Base-by-base conservation (phyloP, 2,329 filamentous ascomycete genomes). In the Zopfia rhizophila region DNA sequence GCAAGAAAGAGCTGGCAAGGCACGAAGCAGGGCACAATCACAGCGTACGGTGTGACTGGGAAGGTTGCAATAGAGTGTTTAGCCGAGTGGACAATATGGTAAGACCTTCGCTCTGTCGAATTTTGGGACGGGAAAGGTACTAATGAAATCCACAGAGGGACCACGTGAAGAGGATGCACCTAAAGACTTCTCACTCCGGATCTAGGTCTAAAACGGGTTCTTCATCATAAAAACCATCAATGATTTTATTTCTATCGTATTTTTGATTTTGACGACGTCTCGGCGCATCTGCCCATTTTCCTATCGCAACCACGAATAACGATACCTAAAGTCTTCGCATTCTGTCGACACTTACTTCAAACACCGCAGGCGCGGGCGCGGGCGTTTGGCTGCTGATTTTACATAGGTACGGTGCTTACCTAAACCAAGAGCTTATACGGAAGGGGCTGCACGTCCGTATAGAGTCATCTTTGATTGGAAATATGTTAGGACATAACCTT, bases 11-110 rank as follows among this genome's bases (percentile, higher is more conserved):
- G 48, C 75, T 79, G 12, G 76, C 78, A 13, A 66, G 81, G n/a
- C 81, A 83, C 52, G 81, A 83, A 58, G 79, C 80, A 17, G 82
- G 81, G 59, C 81, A 83, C 59, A 80, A 81, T 45, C 79, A 81
- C 2, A 74, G 72, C 11, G 75, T 83, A 44, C 56, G 72, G 12
- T 83, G 81, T 52, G 76, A 80, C 46, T 81, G 77, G 75, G 69
- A 74, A 21, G 78, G 74, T 2, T 83, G 81, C 60, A 72, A 72
- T 29, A 63, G 79, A 16, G 66, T 83, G 6, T 83, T 83, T 56
- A 81, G 78, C 58, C 72, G 81, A 17, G 75, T 81, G 22, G 80
- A 83, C 55, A 83, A 83, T 52, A 83, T 83, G 80, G 71, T 75
- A 58, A 60, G 69, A 30, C 33, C 16, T 23, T 4, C 21, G 10